A percentile compares a stretch with the other conserved stretches of the same genome.
phyloP scores from a whole-genome alignment of 2,329 filamentous ascomycete genomes.

The Fusarium dlaminii region DNA sequence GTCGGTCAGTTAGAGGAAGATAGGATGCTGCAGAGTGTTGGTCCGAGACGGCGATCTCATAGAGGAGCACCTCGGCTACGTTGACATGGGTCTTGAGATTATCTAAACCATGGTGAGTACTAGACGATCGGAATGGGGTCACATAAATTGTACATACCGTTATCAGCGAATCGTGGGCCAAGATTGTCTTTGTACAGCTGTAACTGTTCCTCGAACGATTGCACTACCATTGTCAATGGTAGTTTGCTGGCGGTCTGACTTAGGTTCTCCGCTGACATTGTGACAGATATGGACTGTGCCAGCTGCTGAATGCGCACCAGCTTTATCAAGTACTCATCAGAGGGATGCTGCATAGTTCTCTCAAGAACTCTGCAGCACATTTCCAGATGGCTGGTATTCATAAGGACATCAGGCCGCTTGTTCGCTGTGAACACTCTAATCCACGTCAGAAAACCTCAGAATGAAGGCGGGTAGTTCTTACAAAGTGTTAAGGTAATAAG shows the following conservation, averaged over 20 bases:
- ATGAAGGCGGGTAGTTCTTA: conserved; percentile 41
- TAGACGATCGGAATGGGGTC: background rate
- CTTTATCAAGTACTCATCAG: conserved; percentile 56
- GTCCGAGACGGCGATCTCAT: conserved; percentile 57
- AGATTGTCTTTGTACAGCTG: conserved; percentile 51
- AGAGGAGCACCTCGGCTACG: conserved; percentile 58
- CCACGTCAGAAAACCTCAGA: background rate
- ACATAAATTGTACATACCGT: conserved; percentile 43
- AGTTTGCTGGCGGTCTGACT: conserved; percentile 48
- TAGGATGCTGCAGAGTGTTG: conserved; percentile 43
- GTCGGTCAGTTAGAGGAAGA: conserved; percentile 51
- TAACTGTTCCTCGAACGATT: conserved; percentile 56
- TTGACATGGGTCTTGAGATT: conserved; percentile 54
- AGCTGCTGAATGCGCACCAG: conserved; percentile 60
- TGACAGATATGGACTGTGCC: conserved; percentile 56
- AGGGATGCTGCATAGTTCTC: conserved; percentile 53
- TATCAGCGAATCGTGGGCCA: conserved; percentile 47
- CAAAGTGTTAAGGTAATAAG: conserved; percentile 62
- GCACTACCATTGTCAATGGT: conserved; percentile 54
- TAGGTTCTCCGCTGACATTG: conserved; percentile 47
- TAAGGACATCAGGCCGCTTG: conserved; percentile 59
- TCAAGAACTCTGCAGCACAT: conserved; percentile 55
- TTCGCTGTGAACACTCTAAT: conserved; percentile 55
- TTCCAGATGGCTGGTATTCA: conserved; percentile 57
- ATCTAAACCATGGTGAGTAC: conserved; percentile 42